A percentile compares a stretch with the other conserved stretches of the same genome.
phyloP scores from a whole-genome alignment of 2,329 filamentous ascomycete species.

The Huntiella decipiens region DNA sequence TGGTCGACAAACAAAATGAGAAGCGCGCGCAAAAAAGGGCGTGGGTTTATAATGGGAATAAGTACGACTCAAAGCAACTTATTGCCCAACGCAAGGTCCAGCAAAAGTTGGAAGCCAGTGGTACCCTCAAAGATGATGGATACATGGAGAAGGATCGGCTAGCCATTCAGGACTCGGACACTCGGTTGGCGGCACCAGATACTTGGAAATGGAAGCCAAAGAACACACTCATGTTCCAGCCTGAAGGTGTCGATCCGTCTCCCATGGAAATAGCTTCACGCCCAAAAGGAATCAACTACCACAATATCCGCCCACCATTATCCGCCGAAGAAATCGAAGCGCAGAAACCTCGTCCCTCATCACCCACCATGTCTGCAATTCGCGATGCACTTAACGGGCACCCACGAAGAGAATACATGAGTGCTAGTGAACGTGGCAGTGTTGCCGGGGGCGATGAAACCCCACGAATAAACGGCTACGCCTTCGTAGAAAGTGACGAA shows the following conservation, averaged over 20 bases:
- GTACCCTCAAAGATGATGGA: conserved; percentile 35
- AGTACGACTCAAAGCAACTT: conserved; percentile 64
- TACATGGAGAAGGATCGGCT: conserved; percentile 34
- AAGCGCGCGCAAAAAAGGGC: conserved; percentile 69
- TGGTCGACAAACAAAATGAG: conserved; percentile 78
- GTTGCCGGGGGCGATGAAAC: conserved; percentile 41
- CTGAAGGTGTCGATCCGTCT: conserved; percentile 48
- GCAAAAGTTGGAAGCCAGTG: conserved; percentile 28
- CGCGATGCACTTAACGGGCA: conserved; percentile 66
- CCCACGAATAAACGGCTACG: conserved; percentile 79
- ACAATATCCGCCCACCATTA: conserved; percentile 49
- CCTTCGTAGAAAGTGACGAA: conserved; percentile 74
- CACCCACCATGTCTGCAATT: conserved; percentile 69
- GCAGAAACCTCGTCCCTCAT: conserved; percentile 35
- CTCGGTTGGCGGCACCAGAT: conserved; percentile 55
- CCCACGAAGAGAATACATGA: conserved; percentile 41
- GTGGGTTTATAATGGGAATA: conserved; percentile 80
- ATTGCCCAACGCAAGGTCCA: conserved; percentile 46
- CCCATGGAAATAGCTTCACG: conserved; percentile 30
- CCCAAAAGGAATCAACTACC: conserved; percentile 60
- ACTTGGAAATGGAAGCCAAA: conserved; percentile 55
- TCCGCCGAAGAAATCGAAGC: conserved; percentile 15
- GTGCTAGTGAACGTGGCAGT: conserved; percentile 27
- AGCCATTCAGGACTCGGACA: conserved; percentile 43
- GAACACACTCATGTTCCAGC: conserved; percentile 76